Conservation (phyloP, 371 early-diverging fungal genomes). For the Haplosporangium sp. region DNA sequence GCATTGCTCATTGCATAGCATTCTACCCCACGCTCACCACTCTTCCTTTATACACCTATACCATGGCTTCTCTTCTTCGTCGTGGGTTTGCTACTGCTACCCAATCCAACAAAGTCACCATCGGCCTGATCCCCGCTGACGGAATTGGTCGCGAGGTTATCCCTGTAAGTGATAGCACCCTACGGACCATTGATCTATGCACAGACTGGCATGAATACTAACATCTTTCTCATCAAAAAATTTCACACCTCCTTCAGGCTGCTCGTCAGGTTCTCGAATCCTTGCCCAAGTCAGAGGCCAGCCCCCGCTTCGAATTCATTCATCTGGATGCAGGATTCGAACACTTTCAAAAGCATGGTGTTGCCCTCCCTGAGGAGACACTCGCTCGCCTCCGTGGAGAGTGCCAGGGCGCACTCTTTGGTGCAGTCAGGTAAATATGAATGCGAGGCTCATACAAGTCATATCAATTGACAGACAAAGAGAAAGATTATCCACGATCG, state of each 20-base stretch:
- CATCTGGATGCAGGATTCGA: conserved; percentile 95
- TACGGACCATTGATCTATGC: not conserved
- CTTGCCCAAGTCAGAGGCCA: conserved; percentile 61
- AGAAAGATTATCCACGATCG: too few species aligned
- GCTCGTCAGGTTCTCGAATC: conserved; percentile 89
- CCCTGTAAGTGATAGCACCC: conserved; percentile 61
- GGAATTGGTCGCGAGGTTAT: conserved; percentile 95
- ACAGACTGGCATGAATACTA: not conserved
- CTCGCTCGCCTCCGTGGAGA: conserved; percentile 79
- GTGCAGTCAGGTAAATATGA: conserved; percentile 86
- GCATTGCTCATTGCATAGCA: too few species aligned
- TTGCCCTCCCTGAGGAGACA: conserved; percentile 89
- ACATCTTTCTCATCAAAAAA: conserved; percentile 10
- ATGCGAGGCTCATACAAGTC: too few species aligned
- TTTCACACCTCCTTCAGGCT: conserved; percentile 66
- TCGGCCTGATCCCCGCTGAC: conserved; percentile 95
- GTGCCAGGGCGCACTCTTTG: conserved; percentile 95
- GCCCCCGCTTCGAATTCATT: conserved; percentile 78
- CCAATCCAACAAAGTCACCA: conserved; percentile 71
- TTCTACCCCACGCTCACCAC: not conserved
- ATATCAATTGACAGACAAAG: too few species aligned
- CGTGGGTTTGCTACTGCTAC: conserved; percentile 63
- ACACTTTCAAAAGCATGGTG: conserved; percentile 91
- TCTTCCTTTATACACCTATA: not conserved
- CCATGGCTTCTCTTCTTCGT: conserved; percentile 58